Percentiles rank a stretch among this genome's conserved stretches.
Conservation (phyloP, 306 rosid species). For the Corylus avellana region DNA sequence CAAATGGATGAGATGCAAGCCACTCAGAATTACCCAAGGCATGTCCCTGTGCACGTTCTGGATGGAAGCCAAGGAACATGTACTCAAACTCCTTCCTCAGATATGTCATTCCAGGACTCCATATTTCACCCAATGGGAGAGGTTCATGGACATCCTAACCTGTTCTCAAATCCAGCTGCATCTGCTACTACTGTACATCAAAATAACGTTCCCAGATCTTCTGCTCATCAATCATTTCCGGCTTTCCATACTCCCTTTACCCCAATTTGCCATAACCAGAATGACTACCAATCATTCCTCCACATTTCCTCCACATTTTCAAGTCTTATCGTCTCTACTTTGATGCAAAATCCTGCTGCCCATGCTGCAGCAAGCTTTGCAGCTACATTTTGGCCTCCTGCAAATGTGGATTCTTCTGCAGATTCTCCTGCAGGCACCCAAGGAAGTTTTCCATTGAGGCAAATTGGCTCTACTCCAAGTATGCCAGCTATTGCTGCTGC, state of each 20-base stretch:
- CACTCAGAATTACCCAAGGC: slow-evolving; percentile 78
- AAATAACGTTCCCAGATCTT: slow-evolving; percentile 52
- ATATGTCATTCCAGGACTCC: slow-evolving; percentile 52
- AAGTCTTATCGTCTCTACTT: slow-evolving; percentile 65
- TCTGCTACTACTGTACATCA: slow-evolving; percentile 61
- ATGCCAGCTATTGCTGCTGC: slow-evolving; percentile 81
- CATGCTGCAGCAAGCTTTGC: slow-evolving; percentile 91
- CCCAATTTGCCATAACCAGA: slow-evolving; percentile 46
- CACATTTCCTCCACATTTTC: slow-evolving; percentile 73
- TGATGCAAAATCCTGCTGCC: slow-evolving; percentile 89
- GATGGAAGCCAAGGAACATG: slow-evolving; percentile 68
- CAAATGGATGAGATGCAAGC: slow-evolving; percentile 66
- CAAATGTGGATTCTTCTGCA: slow-evolving; percentile 51
- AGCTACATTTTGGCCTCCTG: slow-evolving; percentile 77
- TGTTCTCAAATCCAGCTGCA: slow-evolving; percentile 48
- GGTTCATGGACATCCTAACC: slow-evolving; percentile 47
- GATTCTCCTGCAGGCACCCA: slow-evolving; percentile 53
- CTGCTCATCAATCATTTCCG: slow-evolving; percentile 67
- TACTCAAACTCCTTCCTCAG: slow-evolving; percentile 50
- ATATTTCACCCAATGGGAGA: slow-evolving; percentile 58
- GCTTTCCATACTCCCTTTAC: slow-evolving; percentile 58
- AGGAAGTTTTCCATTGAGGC: slow-evolving; percentile 55
- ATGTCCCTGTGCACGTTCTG: slow-evolving; percentile 83
- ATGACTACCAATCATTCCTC: slow-evolving; percentile 61
- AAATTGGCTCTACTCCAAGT: slow-evolving; percentile 64